phyloP scores from a whole-genome alignment of 495 filamentous ascomycete species.

The Neurospora tetrasperma region DNA sequence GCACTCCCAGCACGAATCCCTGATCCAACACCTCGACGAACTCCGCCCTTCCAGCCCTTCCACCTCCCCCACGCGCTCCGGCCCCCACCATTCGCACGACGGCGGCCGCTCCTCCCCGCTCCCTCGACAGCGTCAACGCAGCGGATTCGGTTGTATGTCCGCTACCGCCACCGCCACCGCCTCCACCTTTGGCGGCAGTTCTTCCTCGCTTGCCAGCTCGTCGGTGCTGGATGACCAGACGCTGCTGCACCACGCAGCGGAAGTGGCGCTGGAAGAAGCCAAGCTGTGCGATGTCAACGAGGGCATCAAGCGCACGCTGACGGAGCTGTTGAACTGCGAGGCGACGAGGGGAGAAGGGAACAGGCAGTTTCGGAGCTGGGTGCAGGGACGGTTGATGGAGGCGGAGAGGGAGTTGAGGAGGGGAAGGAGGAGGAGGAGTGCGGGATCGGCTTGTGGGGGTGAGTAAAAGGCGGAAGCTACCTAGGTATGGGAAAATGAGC shows the following conservation, averaged over 20 bases:
- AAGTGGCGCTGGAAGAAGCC: conserved; percentile 41
- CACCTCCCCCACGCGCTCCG: conserved; percentile 21
- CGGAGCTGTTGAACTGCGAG: conserved; percentile 55
- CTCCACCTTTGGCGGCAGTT: conserved; percentile 14
- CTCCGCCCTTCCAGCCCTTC: conserved; percentile 31
- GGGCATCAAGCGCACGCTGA: conserved; percentile 54
- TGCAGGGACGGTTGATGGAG: conserved; percentile 53
- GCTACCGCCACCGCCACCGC: conserved; percentile 6
- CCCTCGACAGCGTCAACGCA: conserved; percentile 3
- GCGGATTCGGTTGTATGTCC: conserved; percentile 1
- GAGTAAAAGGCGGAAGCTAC: neutral
- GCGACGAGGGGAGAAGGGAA: conserved; percentile 37
- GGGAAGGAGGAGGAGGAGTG: conserved; percentile 33
- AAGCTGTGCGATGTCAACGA: conserved; percentile 51
- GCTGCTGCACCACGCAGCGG: neutral
- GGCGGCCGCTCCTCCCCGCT: conserved; percentile 6
- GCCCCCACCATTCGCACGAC: no score
- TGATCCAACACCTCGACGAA: conserved; percentile 39
- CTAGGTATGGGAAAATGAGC: no score
- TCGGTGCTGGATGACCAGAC: conserved; percentile 22
- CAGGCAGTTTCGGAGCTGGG: conserved; percentile 48
- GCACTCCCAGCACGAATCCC: conserved; percentile 44
- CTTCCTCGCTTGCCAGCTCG: neutral
- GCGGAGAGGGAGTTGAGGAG: conserved; percentile 49
- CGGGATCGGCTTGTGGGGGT: neutral